phyloP scores from a whole-genome alignment of 306 rosid genomes.

The Delonix regia region DNA sequence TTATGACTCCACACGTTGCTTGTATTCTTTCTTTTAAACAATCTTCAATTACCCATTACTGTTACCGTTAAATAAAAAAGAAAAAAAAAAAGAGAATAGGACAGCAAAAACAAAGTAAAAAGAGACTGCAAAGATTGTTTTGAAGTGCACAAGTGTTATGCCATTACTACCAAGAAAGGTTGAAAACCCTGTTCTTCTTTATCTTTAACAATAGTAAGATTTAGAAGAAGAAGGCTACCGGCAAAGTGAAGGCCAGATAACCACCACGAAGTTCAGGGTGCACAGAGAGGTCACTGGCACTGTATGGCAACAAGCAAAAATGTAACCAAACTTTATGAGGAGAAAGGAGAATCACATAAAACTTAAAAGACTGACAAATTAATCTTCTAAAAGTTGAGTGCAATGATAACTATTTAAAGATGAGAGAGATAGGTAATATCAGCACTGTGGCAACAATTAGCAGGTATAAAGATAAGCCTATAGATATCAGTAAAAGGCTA shows the following conservation, averaged over 20 bases:
- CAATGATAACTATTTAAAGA: slow-evolving; percentile 14
- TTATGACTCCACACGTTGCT: neutral
- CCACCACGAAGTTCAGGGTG: slow-evolving; percentile 78
- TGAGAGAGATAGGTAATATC: slow-evolving; percentile 15
- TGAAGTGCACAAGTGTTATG: neutral
- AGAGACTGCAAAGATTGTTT: neutral
- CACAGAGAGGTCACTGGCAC: slow-evolving; percentile 79
- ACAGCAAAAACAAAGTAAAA: slow-evolving; percentile 19
- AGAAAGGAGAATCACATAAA: slow-evolving; percentile 10
- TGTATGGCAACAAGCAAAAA: slow-evolving; percentile 44
- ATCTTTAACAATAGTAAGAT: slow-evolving; percentile 21
- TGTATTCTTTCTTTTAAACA: slow-evolving; percentile 1
- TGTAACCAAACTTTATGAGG: slow-evolving; percentile 12
- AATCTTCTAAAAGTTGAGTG: slow-evolving; percentile 13
- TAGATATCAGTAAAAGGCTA: slow-evolving; percentile 25
- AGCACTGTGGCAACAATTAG: neutral
- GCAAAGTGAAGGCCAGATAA: slow-evolving; percentile 84
- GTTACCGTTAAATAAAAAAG: slow-evolving; percentile 1
- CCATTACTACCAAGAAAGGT: slow-evolving; percentile 1
- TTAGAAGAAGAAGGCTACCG: slow-evolving; percentile 50
- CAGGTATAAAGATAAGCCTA: slow-evolving; percentile 6
- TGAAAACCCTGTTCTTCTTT: slow-evolving; percentile 16
- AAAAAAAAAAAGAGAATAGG: slow-evolving; percentile 11
- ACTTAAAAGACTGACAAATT: slow-evolving; percentile 25
- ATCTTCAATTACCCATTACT: slow-evolving; percentile 7